Base-by-base conservation (phyloP, 148 eudicot genomes). In the Rhododendron vialii region DNA sequence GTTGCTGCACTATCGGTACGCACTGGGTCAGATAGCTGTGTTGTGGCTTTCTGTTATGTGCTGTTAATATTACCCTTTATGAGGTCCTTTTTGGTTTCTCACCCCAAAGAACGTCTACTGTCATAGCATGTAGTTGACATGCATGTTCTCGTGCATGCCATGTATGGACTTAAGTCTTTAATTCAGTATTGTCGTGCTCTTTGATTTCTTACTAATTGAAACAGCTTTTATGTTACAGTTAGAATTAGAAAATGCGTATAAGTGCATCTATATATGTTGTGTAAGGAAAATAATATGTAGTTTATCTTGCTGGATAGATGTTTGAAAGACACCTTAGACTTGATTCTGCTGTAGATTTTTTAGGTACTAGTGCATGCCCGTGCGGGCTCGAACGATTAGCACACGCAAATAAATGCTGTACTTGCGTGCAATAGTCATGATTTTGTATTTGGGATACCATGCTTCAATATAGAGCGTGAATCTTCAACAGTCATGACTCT, bases 1-100 rank as follows among this genome's bases (percentile, higher is more conserved):
- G 89, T 85, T 86, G 87, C 91, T 61, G 91, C 96, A 38, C 85
- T 97, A 85, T 97, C 98, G 90, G 99, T 97, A 95, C 80, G 95
- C 82, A 77, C 82, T 86, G 22, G 47, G 8, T 85, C 33, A 38
- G 35, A 5, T 33, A 79, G 47, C 26, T 45, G 4, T 69, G 65
- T 59, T 79, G 78, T 41, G 81, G 9, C 51, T 48, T 51, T 73
- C 11, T 51, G 14, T 78, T 18, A 86, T 77, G 13, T 76, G 20
- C 30, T 80, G 33, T 65, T 77, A 77, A 36, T 75, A 48, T 71
- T 24, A 50, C 2, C 82, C 38, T 55, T 2, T 50, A 36, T 86
- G 45, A 30, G 18, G 35, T 76, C 51, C 11, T 33, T 63, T 81
- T 51, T 65, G 13, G 13, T 81, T 33, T 77, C 71, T 24, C 17